These are phyloP conservation scores for Xylaria sp. DNA, from an alignment of 2,329 filamentous ascomycete species.

Conservation along the genomic window DNA sequence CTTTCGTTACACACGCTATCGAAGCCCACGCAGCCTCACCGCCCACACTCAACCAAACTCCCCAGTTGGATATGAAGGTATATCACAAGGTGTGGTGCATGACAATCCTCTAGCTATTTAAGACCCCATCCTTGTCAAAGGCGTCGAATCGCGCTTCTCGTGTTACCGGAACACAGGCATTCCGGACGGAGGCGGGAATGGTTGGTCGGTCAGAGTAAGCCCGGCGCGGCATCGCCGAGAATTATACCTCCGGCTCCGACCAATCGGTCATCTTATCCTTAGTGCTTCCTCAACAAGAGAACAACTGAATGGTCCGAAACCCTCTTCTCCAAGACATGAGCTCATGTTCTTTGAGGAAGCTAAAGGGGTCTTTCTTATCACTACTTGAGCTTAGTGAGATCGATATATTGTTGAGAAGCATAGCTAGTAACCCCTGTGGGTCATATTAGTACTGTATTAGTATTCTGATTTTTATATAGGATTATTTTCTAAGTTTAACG, in stretches of 20 bases:
- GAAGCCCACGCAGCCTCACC: neutral
- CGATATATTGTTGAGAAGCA: neutral
- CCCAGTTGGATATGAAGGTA: neutral
- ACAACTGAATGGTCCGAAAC: neutral
- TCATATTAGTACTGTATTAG: neutral
- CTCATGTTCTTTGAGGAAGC: neutral
- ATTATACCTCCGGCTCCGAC: neutral
- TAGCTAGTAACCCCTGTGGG: neutral
- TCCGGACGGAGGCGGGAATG: neutral
- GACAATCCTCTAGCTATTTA: neutral
- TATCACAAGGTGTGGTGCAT: neutral
- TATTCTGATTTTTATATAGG: neutral
- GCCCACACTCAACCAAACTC: neutral
- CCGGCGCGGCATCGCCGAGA: neutral
- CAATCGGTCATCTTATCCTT: neutral
- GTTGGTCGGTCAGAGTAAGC: neutral
- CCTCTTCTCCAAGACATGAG: neutral
- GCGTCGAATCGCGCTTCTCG: neutral
- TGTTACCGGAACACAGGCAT: neutral
- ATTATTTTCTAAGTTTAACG: neutral
- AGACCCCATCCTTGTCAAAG: neutral
- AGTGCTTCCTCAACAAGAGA: neutral
- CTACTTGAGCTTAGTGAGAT: conserved; percentile 2
- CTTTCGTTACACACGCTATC: conserved; percentile 2
- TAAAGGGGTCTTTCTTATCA: neutral